Evolutionary conservation across 768 basidiomycete species (phyloP).

Genomic region (Kwoniella sp.): DNA sequence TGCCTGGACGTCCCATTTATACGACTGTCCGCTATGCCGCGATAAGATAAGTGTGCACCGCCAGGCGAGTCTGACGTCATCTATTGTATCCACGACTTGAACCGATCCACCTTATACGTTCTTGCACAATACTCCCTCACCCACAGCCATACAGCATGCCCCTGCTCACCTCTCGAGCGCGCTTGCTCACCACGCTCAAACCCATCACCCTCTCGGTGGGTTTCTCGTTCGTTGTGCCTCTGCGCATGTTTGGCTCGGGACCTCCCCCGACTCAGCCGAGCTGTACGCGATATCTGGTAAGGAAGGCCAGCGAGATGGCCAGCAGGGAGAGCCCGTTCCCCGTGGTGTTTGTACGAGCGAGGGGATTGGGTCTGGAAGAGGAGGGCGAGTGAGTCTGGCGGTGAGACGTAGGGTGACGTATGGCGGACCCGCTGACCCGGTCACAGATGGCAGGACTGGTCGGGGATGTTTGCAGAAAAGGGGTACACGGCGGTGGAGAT

Average conservation of each 20-base stretch:
- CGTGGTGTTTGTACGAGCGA: constrained; percentile 14
- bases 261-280: neutral
- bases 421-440: neutral
- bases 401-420: neutral
- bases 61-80: too few species aligned
- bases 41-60: too few species aligned
- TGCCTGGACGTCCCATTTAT: too few species aligned
- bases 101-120: too few species aligned
- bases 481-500: constrained; percentile 48
- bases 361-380: constrained; percentile 4
- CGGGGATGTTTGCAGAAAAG: constrained; percentile 45
- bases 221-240: constrained; percentile 2
- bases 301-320: constrained; percentile 8
- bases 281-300: constrained; percentile 13
- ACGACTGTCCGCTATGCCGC: too few species aligned
- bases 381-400: constrained; percentile 8
- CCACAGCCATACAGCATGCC: too few species aligned
- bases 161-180: neutral
- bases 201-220: constrained; percentile 4
- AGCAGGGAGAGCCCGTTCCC: constrained; percentile 15
- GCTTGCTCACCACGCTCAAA: neutral
- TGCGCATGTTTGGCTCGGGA: neutral
- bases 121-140: too few species aligned
- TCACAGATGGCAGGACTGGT: constrained; percentile 40
- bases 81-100: too few species aligned